Conservation (phyloP, 495 filamentous ascomycete species). For the Chlorociboria aeruginascens region DNA sequence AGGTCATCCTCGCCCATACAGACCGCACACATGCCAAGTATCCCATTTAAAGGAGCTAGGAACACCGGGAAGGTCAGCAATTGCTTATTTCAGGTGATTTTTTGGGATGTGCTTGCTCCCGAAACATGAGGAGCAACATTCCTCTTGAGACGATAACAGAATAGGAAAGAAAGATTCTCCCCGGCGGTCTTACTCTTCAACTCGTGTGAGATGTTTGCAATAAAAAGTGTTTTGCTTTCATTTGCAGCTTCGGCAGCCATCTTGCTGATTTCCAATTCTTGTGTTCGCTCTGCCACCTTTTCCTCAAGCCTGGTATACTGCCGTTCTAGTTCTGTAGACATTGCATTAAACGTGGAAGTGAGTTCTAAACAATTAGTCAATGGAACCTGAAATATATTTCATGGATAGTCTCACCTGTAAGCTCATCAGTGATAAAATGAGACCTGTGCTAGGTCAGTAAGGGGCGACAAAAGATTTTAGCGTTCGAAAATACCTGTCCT, state of each 20-base stretch:
- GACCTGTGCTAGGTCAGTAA: background rate
- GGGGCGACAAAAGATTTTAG: too few species aligned
- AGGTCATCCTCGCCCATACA: constrained; percentile 84
- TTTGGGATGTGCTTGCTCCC: too few species aligned
- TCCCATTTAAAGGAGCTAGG: constrained; percentile 85
- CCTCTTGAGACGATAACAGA: too few species aligned
- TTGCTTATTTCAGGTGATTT: too few species aligned
- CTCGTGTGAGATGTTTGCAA: constrained; percentile 93
- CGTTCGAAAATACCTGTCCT: constrained; percentile 26
- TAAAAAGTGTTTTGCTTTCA: constrained; percentile 89
- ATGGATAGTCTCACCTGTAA: background rate
- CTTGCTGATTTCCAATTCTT: constrained; percentile 77
- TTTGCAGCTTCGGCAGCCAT: constrained; percentile 86
- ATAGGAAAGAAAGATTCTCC: too few species aligned
- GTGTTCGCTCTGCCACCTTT: constrained; percentile 69
- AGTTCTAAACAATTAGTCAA: constrained; percentile 1
- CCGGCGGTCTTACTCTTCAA: too few species aligned
- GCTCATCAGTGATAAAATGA: too few species aligned
- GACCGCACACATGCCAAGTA: constrained; percentile 75
- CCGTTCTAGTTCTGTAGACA: constrained; percentile 80
- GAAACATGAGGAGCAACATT: too few species aligned
- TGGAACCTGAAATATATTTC: background rate
- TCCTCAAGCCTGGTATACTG: constrained; percentile 79
- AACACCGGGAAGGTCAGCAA: too few species aligned
- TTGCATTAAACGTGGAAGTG: constrained; percentile 69